Evolutionary conservation across 192 early-diverging fungal genomes (phyloP), one percentile per base, ranked within the genome.

Genomic region (Podila minutissima): DNA sequence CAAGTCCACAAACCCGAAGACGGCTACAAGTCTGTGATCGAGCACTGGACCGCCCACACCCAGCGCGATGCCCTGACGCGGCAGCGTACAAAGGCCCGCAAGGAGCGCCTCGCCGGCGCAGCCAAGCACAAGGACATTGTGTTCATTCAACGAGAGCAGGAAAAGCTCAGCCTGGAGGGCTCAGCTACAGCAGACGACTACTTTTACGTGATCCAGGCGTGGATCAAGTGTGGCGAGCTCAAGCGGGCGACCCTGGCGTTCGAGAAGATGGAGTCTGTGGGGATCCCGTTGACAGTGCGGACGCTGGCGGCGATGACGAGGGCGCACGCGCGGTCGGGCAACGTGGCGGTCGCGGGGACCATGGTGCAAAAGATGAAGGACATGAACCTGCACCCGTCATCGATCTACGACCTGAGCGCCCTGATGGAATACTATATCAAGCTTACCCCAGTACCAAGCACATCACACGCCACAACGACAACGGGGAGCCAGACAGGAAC

Each of bases 1-100:
- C 77, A 81, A 41, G 62, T 69, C 22, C 77, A 81, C n/a, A 81
- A 73, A 35, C 71, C 77, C 11, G 77, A 81, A 49, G 77, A 81
- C 38, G 71, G 55, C n/a, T 81, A 73, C 59, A 81, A 81, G n/a
- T 60, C 77, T 20, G 66, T 81, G 20, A 81, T 81, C 20, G 77
- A 81, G 17, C 65, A 73, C 60, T 81, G 77, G 77, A 81, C 77
- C 24, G 71, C 67, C 12, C 77, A 81, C 46, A 58, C 71, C 2
- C 77, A 81, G 60, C 71, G 69, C 22, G 70, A 81, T 15, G 61
- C 61, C 33, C 55, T 73, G 32, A 61, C 62, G 35, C 71, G 67
- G 26, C 70, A 81, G 24, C 60, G 77, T 17, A 81, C 71, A 1
- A 71, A 71, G 4, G 70, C 71, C 22, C 77, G 65, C 1, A 81